These are phyloP conservation scores for Camellia japonica DNA, from an alignment of 148 eudicot species.

Conservation along the genomic window DNA sequence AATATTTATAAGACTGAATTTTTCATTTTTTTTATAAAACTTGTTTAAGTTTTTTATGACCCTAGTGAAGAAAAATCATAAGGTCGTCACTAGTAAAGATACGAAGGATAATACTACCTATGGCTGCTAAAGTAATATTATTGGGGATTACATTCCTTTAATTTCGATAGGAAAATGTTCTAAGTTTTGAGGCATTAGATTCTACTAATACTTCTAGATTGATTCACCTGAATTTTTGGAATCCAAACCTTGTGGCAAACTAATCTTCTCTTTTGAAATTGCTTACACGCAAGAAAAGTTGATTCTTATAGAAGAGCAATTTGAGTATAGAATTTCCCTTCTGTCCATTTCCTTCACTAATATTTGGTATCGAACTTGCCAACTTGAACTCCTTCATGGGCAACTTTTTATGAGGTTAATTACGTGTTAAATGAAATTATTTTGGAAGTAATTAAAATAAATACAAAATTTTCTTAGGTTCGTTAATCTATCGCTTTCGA, in stretches of 20 bases:
- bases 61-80: too few species aligned
- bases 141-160: background rate
- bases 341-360: background rate
- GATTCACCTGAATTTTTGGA: too few species aligned
- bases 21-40: too few species aligned
- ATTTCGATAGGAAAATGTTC: background rate
- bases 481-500: too few species aligned
- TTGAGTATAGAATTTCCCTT: background rate
- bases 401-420: background rate
- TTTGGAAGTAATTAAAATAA: too few species aligned
- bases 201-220: background rate
- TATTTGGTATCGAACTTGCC: background rate
- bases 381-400: background rate
- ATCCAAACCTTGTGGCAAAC: background rate
- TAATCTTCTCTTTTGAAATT: background rate
- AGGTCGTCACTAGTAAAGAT: too few species aligned
- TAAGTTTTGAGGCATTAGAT: background rate
- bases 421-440: too few species aligned
- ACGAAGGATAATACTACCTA: too few species aligned
- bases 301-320: background rate
- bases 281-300: background rate
- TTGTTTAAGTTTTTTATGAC: too few species aligned
- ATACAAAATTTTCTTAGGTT: too few species aligned
- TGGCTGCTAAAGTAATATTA: too few species aligned
- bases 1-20: too few species aligned